These are phyloP conservation scores for Cutaneotrichosporon daszewskae DNA, from an alignment of 1,284 basidiomycete species.

Conservation along the genomic window DNA sequence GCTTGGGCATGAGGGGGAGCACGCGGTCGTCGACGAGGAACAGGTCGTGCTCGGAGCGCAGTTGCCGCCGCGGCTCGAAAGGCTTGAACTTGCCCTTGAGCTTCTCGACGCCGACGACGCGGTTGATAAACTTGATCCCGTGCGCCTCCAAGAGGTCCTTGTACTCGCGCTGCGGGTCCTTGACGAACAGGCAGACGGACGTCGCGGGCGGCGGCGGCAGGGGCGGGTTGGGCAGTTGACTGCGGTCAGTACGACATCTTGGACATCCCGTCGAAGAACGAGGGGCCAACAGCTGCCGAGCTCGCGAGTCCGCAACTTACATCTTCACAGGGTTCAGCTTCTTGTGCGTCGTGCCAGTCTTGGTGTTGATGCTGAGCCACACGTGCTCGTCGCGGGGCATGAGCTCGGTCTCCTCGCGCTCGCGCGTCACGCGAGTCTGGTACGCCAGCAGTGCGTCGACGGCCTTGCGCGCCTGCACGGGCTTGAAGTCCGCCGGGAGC, in stretches of 20 bases:
- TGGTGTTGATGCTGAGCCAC: constrained; percentile 79
- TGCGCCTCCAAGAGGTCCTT: constrained; percentile 77
- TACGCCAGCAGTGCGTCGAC: constrained; percentile 68
- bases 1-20: constrained; percentile 74
- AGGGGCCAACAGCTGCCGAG: no score
- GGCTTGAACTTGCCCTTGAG: constrained; percentile 89
- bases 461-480: constrained; percentile 68
- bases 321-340: constrained; percentile 77
- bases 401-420: constrained; percentile 69
- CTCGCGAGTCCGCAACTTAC: constrained; percentile 55
- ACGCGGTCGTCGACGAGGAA: constrained; percentile 92
- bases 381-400: constrained; percentile 73
- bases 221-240: constrained; percentile 68
- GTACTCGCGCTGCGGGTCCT: constrained; percentile 93
- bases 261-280: no score
- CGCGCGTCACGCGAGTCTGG: constrained; percentile 58
- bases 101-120: constrained; percentile 87
- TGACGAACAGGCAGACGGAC: constrained; percentile 81
- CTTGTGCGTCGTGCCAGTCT: constrained; percentile 67
- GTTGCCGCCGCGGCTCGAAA: constrained; percentile 77
- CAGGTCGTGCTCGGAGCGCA: constrained; percentile 82
- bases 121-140: constrained; percentile 77
- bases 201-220: constrained; percentile 69
- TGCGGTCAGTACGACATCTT: constrained; percentile 45
- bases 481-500: constrained; percentile 51